phyloP scores from a whole-genome alignment of 768 basidiomycete species.

The Suillus luteus region DNA sequence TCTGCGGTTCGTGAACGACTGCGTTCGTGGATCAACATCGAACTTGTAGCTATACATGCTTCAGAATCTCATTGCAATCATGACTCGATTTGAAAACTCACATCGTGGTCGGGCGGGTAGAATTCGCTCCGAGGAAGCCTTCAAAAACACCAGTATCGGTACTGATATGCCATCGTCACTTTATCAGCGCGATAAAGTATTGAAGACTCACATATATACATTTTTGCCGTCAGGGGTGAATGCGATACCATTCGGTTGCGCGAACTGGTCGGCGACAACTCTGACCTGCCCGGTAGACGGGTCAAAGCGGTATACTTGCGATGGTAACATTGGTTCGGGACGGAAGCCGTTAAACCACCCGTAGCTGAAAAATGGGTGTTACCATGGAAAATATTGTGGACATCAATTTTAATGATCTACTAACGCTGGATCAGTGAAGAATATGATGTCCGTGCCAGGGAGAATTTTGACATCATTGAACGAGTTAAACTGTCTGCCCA shows the following conservation, averaged over 20 bases:
- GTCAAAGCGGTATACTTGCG: conserved; percentile 49
- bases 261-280: conserved; percentile 45
- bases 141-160: conserved; percentile 25
- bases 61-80: background rate
- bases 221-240: conserved; percentile 34
- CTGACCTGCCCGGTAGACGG: conserved; percentile 41
- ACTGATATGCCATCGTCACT: conserved; percentile 10
- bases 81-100: conserved; percentile 7
- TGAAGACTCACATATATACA: conserved; percentile 30
- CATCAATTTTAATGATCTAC: no score
- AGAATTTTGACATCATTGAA: conserved; percentile 79
- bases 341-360: conserved; percentile 41
- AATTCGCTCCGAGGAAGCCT: conserved; percentile 23
- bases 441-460: conserved; percentile 62
- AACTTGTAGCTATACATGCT: conserved; percentile 53
- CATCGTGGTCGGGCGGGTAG: conserved; percentile 30
- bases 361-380: conserved; percentile 20
- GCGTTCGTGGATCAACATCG: conserved; percentile 56
- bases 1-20: conserved; percentile 55
- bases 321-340: conserved; percentile 41
- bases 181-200: no score
- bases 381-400: no score
- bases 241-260: conserved; percentile 40
- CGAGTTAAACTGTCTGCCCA: conserved; percentile 80
- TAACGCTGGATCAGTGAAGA: conserved; percentile 73